Evolutionary conservation across 345 rosid genomes (phyloP).

Genomic region (Angophora floribunda): DNA sequence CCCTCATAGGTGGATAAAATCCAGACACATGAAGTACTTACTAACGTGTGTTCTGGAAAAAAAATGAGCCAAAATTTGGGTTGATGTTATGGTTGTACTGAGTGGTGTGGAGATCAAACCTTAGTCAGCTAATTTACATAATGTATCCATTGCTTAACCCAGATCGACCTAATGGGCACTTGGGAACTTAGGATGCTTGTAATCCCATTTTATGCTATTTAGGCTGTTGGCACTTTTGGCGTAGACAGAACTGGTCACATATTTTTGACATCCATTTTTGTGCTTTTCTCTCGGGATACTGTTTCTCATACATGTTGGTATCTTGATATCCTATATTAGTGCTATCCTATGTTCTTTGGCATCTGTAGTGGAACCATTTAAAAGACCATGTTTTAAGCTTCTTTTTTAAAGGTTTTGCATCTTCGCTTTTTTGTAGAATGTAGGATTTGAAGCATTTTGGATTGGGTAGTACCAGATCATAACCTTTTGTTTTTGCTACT

Average conservation of each 20-base stretch:
- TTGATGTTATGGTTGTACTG: not conserved
- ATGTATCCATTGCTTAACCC: not conserved
- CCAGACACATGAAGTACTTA: not conserved
- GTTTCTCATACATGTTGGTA: not conserved
- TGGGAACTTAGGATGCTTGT: not conserved
- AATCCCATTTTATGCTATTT: not conserved
- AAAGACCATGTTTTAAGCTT: not conserved
- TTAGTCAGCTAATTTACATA: not conserved
- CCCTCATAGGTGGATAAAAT: not conserved
- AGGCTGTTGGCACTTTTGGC: not conserved
- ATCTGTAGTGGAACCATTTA: not conserved
- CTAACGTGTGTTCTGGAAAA: not conserved
- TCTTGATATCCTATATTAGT: not conserved
- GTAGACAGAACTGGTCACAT: not conserved
- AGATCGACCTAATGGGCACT: not conserved
- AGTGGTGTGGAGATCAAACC: not conserved
- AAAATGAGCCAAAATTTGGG: not conserved
- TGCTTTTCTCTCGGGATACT: not conserved
- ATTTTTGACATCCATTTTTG: not conserved
- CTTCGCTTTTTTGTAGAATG: not conserved
- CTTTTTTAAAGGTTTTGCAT: not conserved
- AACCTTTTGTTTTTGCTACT: not conserved
- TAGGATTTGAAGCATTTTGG: not conserved
- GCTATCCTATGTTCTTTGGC: not conserved
- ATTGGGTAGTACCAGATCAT: not conserved